phyloP scores from a whole-genome alignment of 495 filamentous ascomycete species.

The Penicillium arizonense region DNA sequence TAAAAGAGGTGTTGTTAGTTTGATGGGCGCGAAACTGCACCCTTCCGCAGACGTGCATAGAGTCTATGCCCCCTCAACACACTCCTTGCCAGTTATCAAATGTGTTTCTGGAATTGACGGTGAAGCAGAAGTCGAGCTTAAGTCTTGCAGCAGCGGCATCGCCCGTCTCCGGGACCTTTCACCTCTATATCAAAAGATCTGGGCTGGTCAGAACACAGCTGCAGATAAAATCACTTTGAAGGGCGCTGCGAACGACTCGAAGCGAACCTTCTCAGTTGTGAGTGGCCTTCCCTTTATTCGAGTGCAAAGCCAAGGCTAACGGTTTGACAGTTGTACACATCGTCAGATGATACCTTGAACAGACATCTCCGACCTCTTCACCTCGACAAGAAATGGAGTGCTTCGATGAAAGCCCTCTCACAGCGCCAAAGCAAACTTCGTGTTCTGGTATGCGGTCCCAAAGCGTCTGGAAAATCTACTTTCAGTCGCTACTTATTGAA shows the following conservation, averaged over 20 bases:
- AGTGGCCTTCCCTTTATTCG: constrained; percentile 9
- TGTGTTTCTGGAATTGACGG: constrained; percentile 49
- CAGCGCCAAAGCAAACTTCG: constrained; percentile 36
- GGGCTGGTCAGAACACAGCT: constrained; percentile 55
- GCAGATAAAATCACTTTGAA: constrained; percentile 40
- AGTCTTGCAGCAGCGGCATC: constrained; percentile 54
- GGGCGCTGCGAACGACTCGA: constrained; percentile 16
- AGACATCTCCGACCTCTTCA: constrained; percentile 59
- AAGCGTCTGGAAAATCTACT: constrained; percentile 84
- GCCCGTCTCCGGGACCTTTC: constrained; percentile 59
- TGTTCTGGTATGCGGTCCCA: constrained; percentile 72
- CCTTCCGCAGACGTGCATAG: constrained; percentile 51
- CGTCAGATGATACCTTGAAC: constrained; percentile 47
- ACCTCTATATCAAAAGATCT: constrained; percentile 70
- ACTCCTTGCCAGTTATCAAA: constrained; percentile 71
- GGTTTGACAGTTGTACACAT: constrained; percentile 38
- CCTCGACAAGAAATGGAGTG: constrained; percentile 63
- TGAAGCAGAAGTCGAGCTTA: constrained; percentile 49
- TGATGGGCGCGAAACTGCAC: constrained; percentile 63
- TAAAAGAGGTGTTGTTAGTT: constrained; percentile 58
- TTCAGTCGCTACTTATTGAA: constrained; percentile 77
- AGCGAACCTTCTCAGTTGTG: constrained; percentile 46
- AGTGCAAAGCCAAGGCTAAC: constrained; percentile 6
- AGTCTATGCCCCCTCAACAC: constrained; percentile 72
- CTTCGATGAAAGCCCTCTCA: constrained; percentile 39